These are phyloP conservation scores for Tolypocladium amazonense DNA, from an alignment of 2,329 filamentous ascomycete genomes.

Conservation along the genomic window DNA sequence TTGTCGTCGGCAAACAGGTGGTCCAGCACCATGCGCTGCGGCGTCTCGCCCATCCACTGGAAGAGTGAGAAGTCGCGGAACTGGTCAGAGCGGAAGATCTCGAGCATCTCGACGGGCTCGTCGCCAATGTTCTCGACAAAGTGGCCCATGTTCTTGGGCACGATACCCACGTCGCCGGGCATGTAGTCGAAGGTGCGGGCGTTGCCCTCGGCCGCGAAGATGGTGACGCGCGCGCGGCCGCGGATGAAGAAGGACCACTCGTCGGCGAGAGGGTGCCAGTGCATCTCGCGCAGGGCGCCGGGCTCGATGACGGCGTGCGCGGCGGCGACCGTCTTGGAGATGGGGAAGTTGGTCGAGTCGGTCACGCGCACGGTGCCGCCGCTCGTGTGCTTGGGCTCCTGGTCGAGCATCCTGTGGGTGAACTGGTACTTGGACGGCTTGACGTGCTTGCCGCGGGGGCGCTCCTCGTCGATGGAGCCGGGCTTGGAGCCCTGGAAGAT, in stretches of 20 bases:
- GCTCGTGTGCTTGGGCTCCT: constrained; percentile 52
- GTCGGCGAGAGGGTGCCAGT: constrained; percentile 72
- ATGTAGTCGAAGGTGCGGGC: constrained; percentile 69
- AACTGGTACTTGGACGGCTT: constrained; percentile 60
- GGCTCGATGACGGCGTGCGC: constrained; percentile 62
- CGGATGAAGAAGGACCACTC: constrained; percentile 74
- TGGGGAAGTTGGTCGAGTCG: constrained; percentile 65
- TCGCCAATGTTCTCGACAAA: constrained; percentile 77
- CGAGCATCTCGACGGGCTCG: constrained; percentile 64
- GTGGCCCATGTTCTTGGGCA: constrained; percentile 68
- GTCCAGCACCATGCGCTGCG: constrained; percentile 53
- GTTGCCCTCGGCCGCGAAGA: constrained; percentile 59
- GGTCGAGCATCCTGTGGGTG: constrained; percentile 61
- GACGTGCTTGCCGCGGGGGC: constrained; percentile 47
- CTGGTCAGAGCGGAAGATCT: constrained; percentile 61
- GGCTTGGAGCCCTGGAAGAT: constrained; percentile 64
- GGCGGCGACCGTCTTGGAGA: constrained; percentile 63
- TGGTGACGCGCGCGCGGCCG: constrained; percentile 61
- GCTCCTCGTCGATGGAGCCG: constrained; percentile 53
- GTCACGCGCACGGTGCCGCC: constrained; percentile 65
- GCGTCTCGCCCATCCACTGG: constrained; percentile 67
- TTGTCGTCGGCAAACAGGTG: constrained; percentile 54
- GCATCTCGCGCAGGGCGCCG: constrained; percentile 66
- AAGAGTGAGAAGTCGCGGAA: constrained; percentile 66
- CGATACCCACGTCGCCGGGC: constrained; percentile 66